A percentile compares a stretch with the other conserved stretches of the same genome.
Evolutionary conservation across 2,329 filamentous ascomycete species (phyloP).

Genomic region (Grosmannia serpens): DNA sequence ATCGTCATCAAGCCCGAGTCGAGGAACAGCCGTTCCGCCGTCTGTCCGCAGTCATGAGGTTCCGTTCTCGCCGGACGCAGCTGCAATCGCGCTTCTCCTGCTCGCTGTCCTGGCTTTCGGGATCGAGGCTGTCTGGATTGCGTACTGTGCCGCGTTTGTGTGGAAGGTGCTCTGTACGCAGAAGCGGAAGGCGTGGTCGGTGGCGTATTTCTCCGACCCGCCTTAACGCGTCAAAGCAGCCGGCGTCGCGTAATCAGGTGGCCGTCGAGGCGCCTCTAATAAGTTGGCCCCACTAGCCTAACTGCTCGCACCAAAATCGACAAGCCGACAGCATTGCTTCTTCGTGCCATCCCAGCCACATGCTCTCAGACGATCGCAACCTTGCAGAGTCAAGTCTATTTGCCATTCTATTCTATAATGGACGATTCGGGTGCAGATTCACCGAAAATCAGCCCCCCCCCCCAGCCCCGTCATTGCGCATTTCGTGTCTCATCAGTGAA

Average conservation of each 20-base stretch:
- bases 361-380: neutral
- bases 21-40: constrained; percentile 21
- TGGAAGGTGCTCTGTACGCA: neutral
- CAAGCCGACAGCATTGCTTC: neutral
- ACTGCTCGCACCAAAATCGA: neutral
- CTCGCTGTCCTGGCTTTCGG: neutral
- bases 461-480: neutral
- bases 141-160: neutral
- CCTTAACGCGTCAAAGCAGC: constrained; percentile 9
- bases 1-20: constrained; percentile 46
- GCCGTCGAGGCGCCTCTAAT: neutral
- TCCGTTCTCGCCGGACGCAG: neutral
- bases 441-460: neutral
- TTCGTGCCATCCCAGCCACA: neutral
- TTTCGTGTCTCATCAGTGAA: neutral
- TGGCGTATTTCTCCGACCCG: constrained; percentile 11
- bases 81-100: neutral
- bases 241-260: constrained; percentile 6
- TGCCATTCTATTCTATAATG: neutral
- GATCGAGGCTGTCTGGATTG: neutral
- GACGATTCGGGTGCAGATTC: neutral
- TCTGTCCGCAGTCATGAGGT: constrained; percentile 14
- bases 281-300: neutral
- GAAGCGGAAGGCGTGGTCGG: constrained; percentile 1
- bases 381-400: neutral